Base-by-base conservation (phyloP, 345 rosid genomes). In the Arabidopsis arenosa region DNA sequence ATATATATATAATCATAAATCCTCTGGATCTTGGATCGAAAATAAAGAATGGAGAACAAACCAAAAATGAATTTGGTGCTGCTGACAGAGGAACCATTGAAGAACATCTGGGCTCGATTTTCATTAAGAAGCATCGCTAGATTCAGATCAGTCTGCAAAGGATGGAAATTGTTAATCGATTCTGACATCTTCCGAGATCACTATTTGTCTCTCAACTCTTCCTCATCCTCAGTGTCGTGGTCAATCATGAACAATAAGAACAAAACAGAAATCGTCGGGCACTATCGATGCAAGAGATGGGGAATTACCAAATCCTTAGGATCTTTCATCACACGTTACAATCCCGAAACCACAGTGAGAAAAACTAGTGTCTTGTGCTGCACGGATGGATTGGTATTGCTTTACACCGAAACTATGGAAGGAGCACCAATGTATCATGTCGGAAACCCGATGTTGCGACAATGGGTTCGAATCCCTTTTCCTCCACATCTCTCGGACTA, bases 91-190 rank as follows among this genome's bases (percentile, higher is more conserved):
- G 21, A 18, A 18, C 21, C 21, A 18, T 18, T 18, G 21, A 18
- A 18, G 1, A 18, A 18, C 21, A 18, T 18, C 21, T 18, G 21
- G 21, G 21, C 21, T 18, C 21, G 21, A 18, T 18, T 18, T 18
- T 18, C 21, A 18, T 18, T 18, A 1, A 18, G 21, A 18, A 14
- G 15, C 48, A 44, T 44, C 5, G 48, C 48, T 5, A 44, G 48
- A 44, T 44, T 14, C 7, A 44, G 71, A 53, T 33, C 39, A 5
- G 14, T 74, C 12, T 9, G 66, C 72, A 66, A 15, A 74, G 41
- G 56, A 10, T 74, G 66, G 78, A 74, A 11, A 56, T 44, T 56
- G 1, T 28, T 74, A 1, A 28, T 74, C 51, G 78, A 74, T 26
- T 74, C 78, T 9, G 40, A 45, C 17, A 43, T 32, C 58, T 74